Evolutionary conservation across 495 filamentous ascomycete genomes (phyloP), one percentile per base, ranked within the genome.

Genomic region (Penicillium robsamsonii): DNA sequence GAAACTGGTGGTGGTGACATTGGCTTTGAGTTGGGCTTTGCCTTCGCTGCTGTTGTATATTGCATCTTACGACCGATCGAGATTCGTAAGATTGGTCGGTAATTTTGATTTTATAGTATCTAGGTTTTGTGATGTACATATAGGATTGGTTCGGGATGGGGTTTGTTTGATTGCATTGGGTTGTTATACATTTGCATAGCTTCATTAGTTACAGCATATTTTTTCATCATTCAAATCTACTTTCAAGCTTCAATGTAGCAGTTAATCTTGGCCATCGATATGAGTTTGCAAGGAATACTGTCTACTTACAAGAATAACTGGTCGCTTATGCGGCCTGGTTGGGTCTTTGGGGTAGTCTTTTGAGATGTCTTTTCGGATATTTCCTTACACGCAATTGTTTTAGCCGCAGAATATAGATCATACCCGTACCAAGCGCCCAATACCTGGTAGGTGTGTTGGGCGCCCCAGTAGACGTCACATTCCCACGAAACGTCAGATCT

Each of bases 1-100:
- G 71, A 68, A 2, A 81, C 63, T 59, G 87, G 87, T 30, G 87
- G 87, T 27, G 90, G 87, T 33, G 90, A 94, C 75, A 69, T 92
- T 2, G 89, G 87, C 0, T 91, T 92, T 67, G 86, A 90, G 74
- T 58, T 92, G 27, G 89, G 62, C 5, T 75, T 79, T 61, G 64
- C 66, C 15, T 79, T 78, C 47, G 47, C 76, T 3, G 60, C 66
- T 24, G 47, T 55, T 2, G 41, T 60, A 1, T 76, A 77, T 66
- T 58, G 68, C 38, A 37, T 60, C 17, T 38, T 75, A 58, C 61
- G 76, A 20, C 69, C 69, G 17, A 37, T 77, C 27, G 75, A 79
- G 49, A 27, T 76, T 29, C 70, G 58, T 58, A 54, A 59, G 25
- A 68, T 73, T 50, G 70, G 75, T 54, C 63, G 75, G 45, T 79